These are phyloP conservation scores for Beauveria asiatica DNA, from an alignment of 2,329 filamentous ascomycete genomes.

Conservation along the genomic window DNA sequence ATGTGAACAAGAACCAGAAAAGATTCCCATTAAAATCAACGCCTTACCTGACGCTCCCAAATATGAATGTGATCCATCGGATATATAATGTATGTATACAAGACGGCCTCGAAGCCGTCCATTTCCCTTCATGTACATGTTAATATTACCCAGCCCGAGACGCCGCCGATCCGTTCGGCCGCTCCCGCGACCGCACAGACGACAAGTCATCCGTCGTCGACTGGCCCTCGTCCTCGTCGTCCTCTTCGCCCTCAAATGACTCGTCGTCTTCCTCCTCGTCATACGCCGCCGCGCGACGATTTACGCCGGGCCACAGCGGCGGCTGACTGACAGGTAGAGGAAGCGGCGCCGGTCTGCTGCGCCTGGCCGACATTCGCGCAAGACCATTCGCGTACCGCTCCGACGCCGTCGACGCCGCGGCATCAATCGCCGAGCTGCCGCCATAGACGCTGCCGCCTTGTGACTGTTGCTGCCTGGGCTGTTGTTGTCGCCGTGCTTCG, in stretches of 20 bases:
- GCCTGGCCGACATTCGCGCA: conserved; percentile 17
- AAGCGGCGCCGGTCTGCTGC: conserved; percentile 10
- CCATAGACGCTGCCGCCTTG: background rate
- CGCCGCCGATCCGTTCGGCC: background rate
- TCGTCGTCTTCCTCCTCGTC: conserved; percentile 25
- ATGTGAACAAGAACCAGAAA: no score
- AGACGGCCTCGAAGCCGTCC: background rate
- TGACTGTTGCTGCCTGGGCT: background rate
- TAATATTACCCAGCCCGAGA: background rate
- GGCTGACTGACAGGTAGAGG: conserved; percentile 24
- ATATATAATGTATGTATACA: background rate
- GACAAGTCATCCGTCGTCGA: conserved; percentile 21
- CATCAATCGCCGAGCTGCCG: conserved; percentile 3
- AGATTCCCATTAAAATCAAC: background rate
- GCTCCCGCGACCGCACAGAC: conserved; percentile 5
- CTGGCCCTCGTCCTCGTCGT: conserved; percentile 22
- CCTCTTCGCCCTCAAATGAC: conserved; percentile 24
- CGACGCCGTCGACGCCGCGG: background rate
- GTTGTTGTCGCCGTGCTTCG: background rate
- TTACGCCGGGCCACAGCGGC: conserved; percentile 36
- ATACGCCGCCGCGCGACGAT: conserved; percentile 23
- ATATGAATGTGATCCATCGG: background rate
- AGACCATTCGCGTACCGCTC: background rate
- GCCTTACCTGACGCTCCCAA: background rate
- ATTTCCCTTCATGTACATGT: conserved; percentile 2